Evolutionary conservation across 805 yeast species (phyloP).

Genomic region (Priceomyces melissophilus): DNA sequence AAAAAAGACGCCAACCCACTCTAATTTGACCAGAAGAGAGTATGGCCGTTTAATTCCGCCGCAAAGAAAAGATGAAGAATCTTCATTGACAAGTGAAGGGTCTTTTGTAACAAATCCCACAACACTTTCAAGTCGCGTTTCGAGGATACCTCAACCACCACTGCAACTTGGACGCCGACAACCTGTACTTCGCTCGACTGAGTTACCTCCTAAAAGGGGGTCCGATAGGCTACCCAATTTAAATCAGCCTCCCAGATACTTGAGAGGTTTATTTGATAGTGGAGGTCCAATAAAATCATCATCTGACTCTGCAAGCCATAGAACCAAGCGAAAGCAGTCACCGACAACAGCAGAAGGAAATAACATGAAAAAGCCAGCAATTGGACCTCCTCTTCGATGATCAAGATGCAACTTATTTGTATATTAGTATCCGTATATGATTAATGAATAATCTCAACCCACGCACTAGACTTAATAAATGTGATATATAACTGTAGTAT

Average conservation of each 20-base stretch:
- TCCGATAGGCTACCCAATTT: slow-evolving; percentile 30
- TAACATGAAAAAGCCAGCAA: background rate
- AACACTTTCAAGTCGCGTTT: slow-evolving; percentile 5
- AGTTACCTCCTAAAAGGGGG: slow-evolving; percentile 2
- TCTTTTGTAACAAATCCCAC: slow-evolving; percentile 27
- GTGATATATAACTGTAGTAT: background rate
- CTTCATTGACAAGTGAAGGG: slow-evolving; percentile 22
- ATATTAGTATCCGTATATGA: slow-evolving; percentile 1
- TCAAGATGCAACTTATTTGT: background rate
- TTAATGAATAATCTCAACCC: slow-evolving; percentile 5
- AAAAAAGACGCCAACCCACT: background rate
- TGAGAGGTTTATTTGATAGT: slow-evolving; percentile 35
- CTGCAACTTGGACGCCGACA: too few species aligned
- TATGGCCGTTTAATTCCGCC: background rate
- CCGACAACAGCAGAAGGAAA: background rate
- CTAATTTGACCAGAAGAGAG: background rate
- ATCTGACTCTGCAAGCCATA: background rate
- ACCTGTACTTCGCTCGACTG: slow-evolving; percentile 1
- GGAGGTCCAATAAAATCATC: slow-evolving; percentile 3
- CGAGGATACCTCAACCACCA: slow-evolving; percentile 21
- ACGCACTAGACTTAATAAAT: slow-evolving; percentile 2
- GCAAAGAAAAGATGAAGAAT: slow-evolving; percentile 14
- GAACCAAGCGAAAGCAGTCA: background rate
- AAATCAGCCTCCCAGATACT: slow-evolving; percentile 42
- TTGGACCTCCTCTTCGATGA: slow-evolving; percentile 19